These are phyloP conservation scores for Aaosphaeria arxii DNA, from an alignment of 2,329 filamentous ascomycete genomes.

Conservation along the genomic window DNA sequence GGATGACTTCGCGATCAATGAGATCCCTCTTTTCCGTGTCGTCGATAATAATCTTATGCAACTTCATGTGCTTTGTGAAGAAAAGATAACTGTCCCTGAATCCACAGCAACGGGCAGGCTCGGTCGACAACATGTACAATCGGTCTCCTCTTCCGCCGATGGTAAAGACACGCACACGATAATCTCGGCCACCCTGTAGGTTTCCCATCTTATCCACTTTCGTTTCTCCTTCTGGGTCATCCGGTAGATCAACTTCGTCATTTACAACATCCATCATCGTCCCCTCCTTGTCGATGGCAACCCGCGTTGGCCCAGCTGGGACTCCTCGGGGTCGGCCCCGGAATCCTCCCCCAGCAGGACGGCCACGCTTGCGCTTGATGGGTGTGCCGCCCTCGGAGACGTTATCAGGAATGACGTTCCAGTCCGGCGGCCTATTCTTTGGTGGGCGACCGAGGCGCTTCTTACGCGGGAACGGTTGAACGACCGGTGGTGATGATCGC, in stretches of 20 bases:
- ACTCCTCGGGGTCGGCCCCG: slow-evolving; percentile 73
- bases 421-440: slow-evolving; percentile 79
- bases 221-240: slow-evolving; percentile 82
- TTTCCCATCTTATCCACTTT: slow-evolving; percentile 91
- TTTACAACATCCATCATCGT: slow-evolving; percentile 86
- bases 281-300: slow-evolving; percentile 90
- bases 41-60: slow-evolving; percentile 97
- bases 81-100: slow-evolving; percentile 98
- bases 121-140: slow-evolving; percentile 97
- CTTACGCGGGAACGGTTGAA: slow-evolving; percentile 64
- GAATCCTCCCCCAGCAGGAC: slow-evolving; percentile 54
- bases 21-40: slow-evolving; percentile 97
- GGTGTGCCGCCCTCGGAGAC: slow-evolving; percentile 49
- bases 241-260: slow-evolving; percentile 86
- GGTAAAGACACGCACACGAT: slow-evolving; percentile 92
- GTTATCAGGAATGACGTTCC: slow-evolving; percentile 55
- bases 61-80: slow-evolving; percentile 94
- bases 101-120: slow-evolving; percentile 92
- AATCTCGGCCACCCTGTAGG: slow-evolving; percentile 80
- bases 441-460: slow-evolving; percentile 78
- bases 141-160: slow-evolving; percentile 78
- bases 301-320: slow-evolving; percentile 73
- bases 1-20: slow-evolving; percentile 92
- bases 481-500: slow-evolving; percentile 47
- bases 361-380: slow-evolving; percentile 47